Evolutionary conservation across 768 basidiomycete species (phyloP), one percentile per base, ranked within the genome.

Genomic region (Trametes villosa): DNA sequence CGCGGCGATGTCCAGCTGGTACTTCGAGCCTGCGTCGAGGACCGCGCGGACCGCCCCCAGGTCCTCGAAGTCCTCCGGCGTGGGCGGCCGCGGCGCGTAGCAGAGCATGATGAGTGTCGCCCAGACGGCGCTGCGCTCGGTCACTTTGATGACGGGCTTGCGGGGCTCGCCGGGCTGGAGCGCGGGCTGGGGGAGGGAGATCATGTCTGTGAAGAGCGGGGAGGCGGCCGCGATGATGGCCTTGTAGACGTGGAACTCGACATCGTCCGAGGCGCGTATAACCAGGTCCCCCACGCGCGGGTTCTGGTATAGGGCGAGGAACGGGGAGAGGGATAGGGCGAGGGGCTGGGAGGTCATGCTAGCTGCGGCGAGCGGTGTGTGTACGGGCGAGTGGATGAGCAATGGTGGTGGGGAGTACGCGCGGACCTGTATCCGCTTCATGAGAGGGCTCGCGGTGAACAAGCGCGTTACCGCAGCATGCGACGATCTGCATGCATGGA

Each of bases 41-140:
- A 65, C 26, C 4, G 12, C 41, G 53, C 58, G 47, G 3, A 44
- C 30, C 4, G 22, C 34, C 4, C 29, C 46, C 2, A 50, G 27
- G 45, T 44, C 41, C 11, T 9, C 41, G n/a, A 53, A 31, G 41
- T 44, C 29, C 29, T 22, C 41, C 8, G 63, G 31, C 15, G 54
- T 58, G 3, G 68, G 69, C 9, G 58, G 57, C 36, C 58, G 53
- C 40, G 64, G 65, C 15, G 53, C 60, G 41, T 71, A 70, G 56
- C 63, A 58, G 46, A 65, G 47, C 0, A 49, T 52, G 40, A 70
- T 64, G 49, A 72, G 61, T 3, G 27, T n/a, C 2, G 68, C 64
- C 31, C 68, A 40, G 12, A 61, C 65, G 13, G 42, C 33, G 38
- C 58, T 54, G 27, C 38, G 45, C 49, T 71, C 70, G 9, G 52